phyloP scores from a whole-genome alignment of 2,329 filamentous ascomycete genomes.

The Gaeumannomyces sp. region DNA sequence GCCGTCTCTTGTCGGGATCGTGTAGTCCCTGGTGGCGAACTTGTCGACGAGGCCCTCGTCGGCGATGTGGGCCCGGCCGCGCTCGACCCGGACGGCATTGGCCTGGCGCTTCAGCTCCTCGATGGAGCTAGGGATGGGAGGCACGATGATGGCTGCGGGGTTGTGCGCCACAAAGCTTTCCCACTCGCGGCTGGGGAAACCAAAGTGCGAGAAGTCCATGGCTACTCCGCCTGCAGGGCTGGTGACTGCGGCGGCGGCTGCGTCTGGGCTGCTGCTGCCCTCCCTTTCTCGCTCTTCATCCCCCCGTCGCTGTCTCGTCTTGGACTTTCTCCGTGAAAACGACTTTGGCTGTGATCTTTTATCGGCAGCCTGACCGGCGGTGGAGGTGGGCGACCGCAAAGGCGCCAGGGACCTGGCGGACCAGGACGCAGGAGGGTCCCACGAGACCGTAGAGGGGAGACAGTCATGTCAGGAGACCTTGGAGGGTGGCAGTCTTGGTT shows the following conservation, averaged over 20 bases:
- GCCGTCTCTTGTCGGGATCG: constrained; percentile 12
- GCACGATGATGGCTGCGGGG: constrained; percentile 6
- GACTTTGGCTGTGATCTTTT: not conserved
- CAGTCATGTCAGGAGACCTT: not conserved
- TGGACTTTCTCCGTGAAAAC: not conserved
- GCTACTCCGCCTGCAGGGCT: not conserved
- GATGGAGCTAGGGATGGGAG: constrained; percentile 3
- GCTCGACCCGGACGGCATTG: constrained; percentile 7
- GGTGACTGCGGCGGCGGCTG: not conserved
- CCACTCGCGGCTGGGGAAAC: constrained; percentile 3
- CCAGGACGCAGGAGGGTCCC: not conserved
- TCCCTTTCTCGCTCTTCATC: not conserved
- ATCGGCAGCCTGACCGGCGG: not conserved
- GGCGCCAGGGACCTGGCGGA: not conserved
- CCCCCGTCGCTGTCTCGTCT: not conserved
- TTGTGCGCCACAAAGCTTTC: constrained; percentile 3
- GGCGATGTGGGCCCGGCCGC: constrained; percentile 1
- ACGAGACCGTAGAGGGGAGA: not conserved
- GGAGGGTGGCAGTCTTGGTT: not conserved
- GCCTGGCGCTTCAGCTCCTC: constrained; percentile 3
- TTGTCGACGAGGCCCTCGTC: constrained; percentile 6
- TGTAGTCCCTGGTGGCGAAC: constrained; percentile 5
- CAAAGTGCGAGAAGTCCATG: constrained; percentile 7
- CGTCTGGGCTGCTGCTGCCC: not conserved
- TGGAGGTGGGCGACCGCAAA: not conserved